phyloP scores from a whole-genome alignment of 1,139 yeast genomes.

The Meyerozyma sp. region DNA sequence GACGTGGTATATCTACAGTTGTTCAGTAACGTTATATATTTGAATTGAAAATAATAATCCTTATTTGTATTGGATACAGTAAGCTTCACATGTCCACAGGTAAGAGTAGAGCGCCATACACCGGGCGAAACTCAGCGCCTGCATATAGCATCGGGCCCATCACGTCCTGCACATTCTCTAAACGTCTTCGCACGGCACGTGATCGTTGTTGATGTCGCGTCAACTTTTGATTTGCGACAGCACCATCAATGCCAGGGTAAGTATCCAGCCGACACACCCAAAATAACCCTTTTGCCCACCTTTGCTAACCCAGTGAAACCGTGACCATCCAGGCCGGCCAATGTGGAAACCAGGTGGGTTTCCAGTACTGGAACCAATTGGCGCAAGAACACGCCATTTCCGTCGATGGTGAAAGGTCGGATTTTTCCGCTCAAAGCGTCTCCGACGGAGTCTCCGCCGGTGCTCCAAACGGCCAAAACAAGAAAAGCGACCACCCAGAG shows the following conservation, averaged over 20 bases:
- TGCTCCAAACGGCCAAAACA: not conserved
- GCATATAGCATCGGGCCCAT: no score
- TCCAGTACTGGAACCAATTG: constrained; percentile 88
- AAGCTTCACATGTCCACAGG: no score
- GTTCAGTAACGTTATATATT: no score
- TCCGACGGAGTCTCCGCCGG: constrained; percentile 1
- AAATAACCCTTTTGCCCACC: not conserved
- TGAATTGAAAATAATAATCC: no score
- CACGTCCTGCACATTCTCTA: no score
- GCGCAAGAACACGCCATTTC: constrained; percentile 84
- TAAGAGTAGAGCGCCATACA: no score
- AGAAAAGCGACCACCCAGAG: constrained; percentile 68
- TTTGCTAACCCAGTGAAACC: constrained; percentile 24
- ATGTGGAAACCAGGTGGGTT: constrained; percentile 95
- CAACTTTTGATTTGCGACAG: not conserved
- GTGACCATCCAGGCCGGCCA: constrained; percentile 60
- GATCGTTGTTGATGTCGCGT: not conserved
- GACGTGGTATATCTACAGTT: no score
- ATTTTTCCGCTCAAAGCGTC: not conserved
- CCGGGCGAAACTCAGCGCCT: no score
- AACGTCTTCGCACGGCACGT: no score
- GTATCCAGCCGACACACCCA: not conserved
- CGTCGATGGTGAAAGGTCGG: constrained; percentile 52
- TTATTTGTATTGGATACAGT: no score
- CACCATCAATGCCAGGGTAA: constrained; percentile 6